Evolutionary conservation across 192 early-diverging fungal genomes (phyloP).

Genomic region (Geranomyces variabilis): DNA sequence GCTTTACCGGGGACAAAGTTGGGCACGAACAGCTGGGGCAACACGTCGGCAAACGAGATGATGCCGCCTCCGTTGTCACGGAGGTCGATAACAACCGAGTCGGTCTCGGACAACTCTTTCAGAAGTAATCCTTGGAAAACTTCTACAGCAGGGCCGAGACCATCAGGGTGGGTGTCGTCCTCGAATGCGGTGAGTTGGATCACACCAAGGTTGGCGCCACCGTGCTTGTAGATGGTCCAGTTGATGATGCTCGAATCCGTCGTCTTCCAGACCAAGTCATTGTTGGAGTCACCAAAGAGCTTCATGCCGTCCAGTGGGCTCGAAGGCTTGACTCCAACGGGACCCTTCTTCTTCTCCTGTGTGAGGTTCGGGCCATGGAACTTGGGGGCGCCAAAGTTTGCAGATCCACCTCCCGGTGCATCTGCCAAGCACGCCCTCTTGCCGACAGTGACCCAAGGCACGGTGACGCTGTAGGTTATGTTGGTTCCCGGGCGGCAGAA

Average conservation of each 20-base stretch:
- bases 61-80: conserved; percentile 36
- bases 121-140: conserved; percentile 13
- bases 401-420: not conserved
- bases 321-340: not conserved
- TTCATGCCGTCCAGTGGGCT: not conserved
- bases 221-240: conserved; percentile 22
- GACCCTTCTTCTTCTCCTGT: not conserved
- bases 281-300: not conserved
- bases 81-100: conserved; percentile 32
- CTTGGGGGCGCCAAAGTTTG: not conserved
- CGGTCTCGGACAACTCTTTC: conserved; percentile 31
- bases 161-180: not conserved
- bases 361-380: conserved; percentile 3
- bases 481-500: conserved; percentile 5
- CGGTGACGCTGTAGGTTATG: conserved; percentile 4
- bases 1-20: not conserved
- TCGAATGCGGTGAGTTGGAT: conserved; percentile 20
- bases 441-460: conserved; percentile 17
- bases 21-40: conserved; percentile 31
- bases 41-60: conserved; percentile 14
- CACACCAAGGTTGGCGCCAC: conserved; percentile 33
- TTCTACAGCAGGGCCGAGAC: not conserved
- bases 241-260: not conserved
- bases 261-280: not conserved
- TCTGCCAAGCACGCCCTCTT: conserved; percentile 15